These are phyloP conservation scores for Suaeda aralocaspica DNA, from an alignment of 148 eudicot species.

Conservation along the genomic window DNA sequence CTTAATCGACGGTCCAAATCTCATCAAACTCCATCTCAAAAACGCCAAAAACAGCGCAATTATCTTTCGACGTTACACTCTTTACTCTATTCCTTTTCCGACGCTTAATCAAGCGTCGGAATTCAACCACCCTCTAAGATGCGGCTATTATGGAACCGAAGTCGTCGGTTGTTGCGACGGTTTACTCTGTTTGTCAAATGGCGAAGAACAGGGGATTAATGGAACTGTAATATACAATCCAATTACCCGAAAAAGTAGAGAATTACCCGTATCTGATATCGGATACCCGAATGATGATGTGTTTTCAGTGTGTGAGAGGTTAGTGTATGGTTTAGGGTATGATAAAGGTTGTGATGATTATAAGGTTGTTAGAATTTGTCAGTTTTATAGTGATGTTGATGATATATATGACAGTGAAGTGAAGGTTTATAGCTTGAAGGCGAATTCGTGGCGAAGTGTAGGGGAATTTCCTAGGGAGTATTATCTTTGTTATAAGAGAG, in stretches of 20 bases:
- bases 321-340: conserved; percentile 25
- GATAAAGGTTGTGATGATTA: conserved; percentile 31
- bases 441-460: conserved; percentile 37
- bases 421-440: conserved; percentile 43
- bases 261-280: conserved; percentile 11
- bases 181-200: conserved; percentile 18
- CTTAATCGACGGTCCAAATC: conserved; percentile 13
- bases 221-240: conserved; percentile 30
- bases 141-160: not conserved
- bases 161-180: conserved; percentile 22
- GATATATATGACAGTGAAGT: conserved; percentile 26
- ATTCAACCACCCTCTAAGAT: conserved; percentile 1
- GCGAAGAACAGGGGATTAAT: not conserved
- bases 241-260: not conserved
- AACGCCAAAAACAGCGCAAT: conserved; percentile 8
- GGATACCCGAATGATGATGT: not conserved
- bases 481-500: conserved; percentile 22
- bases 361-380: conserved; percentile 24
- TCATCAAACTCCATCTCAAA: conserved; percentile 20
- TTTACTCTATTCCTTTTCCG: not conserved
- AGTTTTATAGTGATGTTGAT: not conserved
- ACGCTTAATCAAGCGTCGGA: not conserved
- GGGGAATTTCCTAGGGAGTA: conserved; percentile 29
- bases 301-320: too few species aligned
- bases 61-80: not conserved